These are phyloP conservation scores for Macrolepiota albuminosa DNA, from an alignment of 768 basidiomycete genomes.

Conservation along the genomic window DNA sequence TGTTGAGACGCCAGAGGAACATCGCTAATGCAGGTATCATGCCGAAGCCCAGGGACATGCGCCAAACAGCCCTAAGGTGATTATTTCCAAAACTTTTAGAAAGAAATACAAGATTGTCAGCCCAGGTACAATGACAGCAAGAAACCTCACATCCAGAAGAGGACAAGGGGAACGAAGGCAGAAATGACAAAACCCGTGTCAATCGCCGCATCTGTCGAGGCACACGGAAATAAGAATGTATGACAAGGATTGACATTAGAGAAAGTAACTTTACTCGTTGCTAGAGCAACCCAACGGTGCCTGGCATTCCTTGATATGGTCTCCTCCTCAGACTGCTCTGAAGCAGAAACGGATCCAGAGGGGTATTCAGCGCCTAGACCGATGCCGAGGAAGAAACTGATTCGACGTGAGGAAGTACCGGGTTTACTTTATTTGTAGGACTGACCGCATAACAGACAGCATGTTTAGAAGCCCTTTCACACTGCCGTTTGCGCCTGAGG, in stretches of 20 bases:
- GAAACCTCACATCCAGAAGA: conserved; percentile 75
- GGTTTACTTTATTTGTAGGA: conserved; percentile 10
- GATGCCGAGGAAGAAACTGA: conserved; percentile 80
- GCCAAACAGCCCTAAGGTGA: conserved; percentile 84
- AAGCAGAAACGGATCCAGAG: conserved; percentile 81
- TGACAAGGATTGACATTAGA: not conserved
- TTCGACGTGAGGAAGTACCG: not conserved
- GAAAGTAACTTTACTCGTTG: conserved; percentile 64
- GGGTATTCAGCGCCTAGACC: conserved; percentile 89
- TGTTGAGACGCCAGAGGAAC: conserved; percentile 78
- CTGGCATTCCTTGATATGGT: conserved; percentile 72
- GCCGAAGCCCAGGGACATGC: conserved; percentile 79
- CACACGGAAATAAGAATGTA: not conserved
- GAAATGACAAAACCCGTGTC: conserved; percentile 76
- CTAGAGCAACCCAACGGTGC: conserved; percentile 80
- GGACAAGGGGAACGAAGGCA: conserved; percentile 75
- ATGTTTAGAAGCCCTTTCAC: conserved; percentile 67
- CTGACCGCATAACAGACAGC: conserved; percentile 71
- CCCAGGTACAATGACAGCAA: not conserved
- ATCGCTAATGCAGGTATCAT: conserved; percentile 72
- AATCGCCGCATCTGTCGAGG: conserved; percentile 66
- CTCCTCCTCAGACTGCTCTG: conserved; percentile 83
- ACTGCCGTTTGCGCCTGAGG: conserved; percentile 68
- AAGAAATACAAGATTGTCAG: not conserved
- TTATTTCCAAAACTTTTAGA: conserved; percentile 58